Evolutionary conservation across 768 basidiomycete genomes (phyloP).

Genomic region (Pleurotus citrinopileatus): DNA sequence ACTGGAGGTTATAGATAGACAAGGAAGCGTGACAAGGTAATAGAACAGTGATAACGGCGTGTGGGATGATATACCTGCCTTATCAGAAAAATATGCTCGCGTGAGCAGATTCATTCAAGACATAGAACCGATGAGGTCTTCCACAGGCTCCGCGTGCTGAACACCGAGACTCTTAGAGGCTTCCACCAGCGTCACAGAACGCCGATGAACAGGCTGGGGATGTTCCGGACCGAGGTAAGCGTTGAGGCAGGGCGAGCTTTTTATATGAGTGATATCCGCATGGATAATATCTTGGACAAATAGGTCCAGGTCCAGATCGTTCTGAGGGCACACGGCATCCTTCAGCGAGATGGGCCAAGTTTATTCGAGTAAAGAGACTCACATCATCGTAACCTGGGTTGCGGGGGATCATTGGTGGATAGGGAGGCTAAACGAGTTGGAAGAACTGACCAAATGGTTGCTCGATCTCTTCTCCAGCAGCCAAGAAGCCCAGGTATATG

Average conservation of each 20-base stretch:
- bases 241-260: constrained; percentile 48
- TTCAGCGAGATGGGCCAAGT: constrained; percentile 2
- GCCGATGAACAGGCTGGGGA: background rate
- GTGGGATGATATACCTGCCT: too few relatives aligned
- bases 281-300: constrained; percentile 58
- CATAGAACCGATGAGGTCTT: background rate
- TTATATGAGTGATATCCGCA: constrained; percentile 54
- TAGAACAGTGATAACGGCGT: too few relatives aligned
- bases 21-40: too few relatives aligned
- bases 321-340: constrained; percentile 30
- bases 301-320: constrained; percentile 65
- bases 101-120: too few relatives aligned
- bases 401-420: background rate
- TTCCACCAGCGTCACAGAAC: background rate
- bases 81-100: too few relatives aligned
- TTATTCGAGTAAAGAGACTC: constrained; percentile 13
- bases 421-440: background rate
- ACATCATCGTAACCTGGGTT: constrained; percentile 58
- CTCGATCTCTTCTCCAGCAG: constrained; percentile 69
- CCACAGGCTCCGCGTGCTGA: too few relatives aligned
- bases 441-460: constrained; percentile 56
- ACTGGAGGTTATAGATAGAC: too few relatives aligned
- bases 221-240: constrained; percentile 34
- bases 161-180: background rate
- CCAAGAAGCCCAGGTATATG: constrained; percentile 75